Conservation (phyloP, 176 grass and related monocot species). For the Elymus sibiricus region DNA sequence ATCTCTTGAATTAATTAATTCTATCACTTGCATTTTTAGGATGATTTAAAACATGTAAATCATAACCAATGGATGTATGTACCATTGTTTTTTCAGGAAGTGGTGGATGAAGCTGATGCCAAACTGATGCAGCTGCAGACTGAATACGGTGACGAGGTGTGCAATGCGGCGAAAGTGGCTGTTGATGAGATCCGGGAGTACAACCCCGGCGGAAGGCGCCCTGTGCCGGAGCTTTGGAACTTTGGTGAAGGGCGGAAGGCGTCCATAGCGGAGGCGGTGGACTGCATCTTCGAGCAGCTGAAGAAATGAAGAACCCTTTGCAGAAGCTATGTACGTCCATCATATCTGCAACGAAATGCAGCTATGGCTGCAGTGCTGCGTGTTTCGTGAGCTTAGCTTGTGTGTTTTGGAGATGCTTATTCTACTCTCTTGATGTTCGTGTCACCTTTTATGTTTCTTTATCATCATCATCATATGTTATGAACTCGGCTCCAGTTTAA, state of each 20-base stretch:
- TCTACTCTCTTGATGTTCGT: too few species aligned
- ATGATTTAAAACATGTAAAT: background rate
- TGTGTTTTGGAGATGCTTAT: too few species aligned
- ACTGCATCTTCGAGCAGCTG: background rate
- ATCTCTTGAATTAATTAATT: background rate
- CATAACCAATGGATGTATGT: background rate
- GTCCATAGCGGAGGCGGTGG: background rate
- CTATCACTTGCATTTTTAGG: background rate
- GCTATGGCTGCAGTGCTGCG: too few species aligned
- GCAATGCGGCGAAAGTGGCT: too few species aligned
- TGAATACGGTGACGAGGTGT: background rate
- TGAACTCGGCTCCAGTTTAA: too few species aligned
- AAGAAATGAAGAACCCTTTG: too few species aligned
- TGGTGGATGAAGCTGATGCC: background rate
- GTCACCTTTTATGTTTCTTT: too few species aligned
- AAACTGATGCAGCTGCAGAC: background rate
- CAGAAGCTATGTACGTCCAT: too few species aligned
- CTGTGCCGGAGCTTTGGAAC: background rate
- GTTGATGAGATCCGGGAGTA: too few species aligned
- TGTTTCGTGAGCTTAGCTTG: too few species aligned
- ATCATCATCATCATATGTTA: too few species aligned
- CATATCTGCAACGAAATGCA: too few species aligned
- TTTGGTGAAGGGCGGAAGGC: background rate
- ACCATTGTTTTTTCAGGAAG: background rate
- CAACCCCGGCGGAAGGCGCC: background rate